A percentile compares a stretch with the other conserved stretches of the same genome.
Conservation (phyloP, 202 grass and related monocot genomes). For the Zoysia matrella region DNA sequence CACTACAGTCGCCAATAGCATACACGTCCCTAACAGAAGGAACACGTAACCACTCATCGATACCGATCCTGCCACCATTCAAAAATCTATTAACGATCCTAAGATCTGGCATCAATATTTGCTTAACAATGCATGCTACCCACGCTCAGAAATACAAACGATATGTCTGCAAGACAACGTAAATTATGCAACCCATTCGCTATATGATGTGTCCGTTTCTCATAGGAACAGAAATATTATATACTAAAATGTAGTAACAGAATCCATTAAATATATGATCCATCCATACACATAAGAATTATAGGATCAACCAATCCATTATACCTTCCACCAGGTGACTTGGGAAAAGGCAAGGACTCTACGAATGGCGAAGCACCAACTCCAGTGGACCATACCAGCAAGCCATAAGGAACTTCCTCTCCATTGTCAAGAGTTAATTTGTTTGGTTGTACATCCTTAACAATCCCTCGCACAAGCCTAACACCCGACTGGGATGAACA, state of each 20-base stretch:
- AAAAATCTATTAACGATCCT: conserved; percentile 23
- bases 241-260: background rate
- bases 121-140: background rate
- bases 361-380: conserved; percentile 89
- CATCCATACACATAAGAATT: conserved; percentile 26
- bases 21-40: conserved; percentile 80
- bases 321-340: conserved; percentile 93
- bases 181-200: conserved; percentile 9
- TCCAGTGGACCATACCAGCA: conserved; percentile 96
- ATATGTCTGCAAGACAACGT: background rate
- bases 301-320: conserved; percentile 18
- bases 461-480: conserved; percentile 77
- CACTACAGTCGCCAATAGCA: conserved; percentile 92
- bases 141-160: conserved; percentile 5
- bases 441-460: conserved; percentile 83
- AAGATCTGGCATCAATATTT: background rate
- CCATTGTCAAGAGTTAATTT: conserved; percentile 86
- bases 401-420: conserved; percentile 87
- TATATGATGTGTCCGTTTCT: conserved; percentile 19
- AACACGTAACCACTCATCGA: conserved; percentile 89
- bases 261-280: background rate
- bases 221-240: background rate
- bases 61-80: conserved; percentile 70
- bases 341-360: conserved; percentile 74
- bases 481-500: conserved; percentile 79